Conservation (phyloP, 2,329 filamentous ascomycete species). For the Claviceps africana region DNA sequence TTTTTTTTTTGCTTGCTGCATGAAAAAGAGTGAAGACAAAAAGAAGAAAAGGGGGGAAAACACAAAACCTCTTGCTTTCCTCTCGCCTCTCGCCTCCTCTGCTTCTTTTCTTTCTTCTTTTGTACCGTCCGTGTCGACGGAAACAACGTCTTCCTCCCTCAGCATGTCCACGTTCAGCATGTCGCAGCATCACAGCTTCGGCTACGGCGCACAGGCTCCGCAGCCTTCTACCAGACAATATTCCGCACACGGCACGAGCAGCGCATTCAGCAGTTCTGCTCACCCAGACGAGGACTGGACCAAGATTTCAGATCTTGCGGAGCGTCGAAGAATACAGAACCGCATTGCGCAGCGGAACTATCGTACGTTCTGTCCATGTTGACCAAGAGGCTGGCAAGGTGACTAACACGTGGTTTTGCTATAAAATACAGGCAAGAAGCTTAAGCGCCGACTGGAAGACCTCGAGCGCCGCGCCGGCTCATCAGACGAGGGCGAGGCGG, state of each 20-base stretch:
- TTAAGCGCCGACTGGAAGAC: constrained; percentile 78
- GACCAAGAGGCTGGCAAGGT: neutral
- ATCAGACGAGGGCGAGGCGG: constrained; percentile 31
- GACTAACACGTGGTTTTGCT: neutral
- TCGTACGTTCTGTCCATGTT: constrained; percentile 42
- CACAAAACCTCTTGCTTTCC: too few species aligned
- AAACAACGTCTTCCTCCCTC: neutral
- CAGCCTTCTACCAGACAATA: constrained; percentile 46
- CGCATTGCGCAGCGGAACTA: constrained; percentile 96
- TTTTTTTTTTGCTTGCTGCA: too few species aligned
- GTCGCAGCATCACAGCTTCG: constrained; percentile 21
- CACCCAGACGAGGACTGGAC: constrained; percentile 98
- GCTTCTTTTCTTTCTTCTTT: neutral
- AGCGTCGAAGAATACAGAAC: constrained; percentile 90
- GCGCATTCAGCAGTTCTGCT: constrained; percentile 85
- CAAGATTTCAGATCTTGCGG: constrained; percentile 93
- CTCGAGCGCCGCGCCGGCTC: constrained; percentile 62
- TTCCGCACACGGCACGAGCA: constrained; percentile 66
- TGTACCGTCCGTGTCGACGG: too few species aligned
- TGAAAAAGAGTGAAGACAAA: too few species aligned
- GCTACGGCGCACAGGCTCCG: constrained; percentile 13
- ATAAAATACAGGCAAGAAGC: constrained; percentile 59
- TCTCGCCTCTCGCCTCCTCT: neutral
- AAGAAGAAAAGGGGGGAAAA: too few species aligned
- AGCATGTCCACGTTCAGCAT: constrained; percentile 24